A percentile compares a stretch with the other conserved stretches of the same genome.
Evolutionary conservation across 208 protist genomes (phyloP).

Genomic region (Acanthamoeba healyi): DNA sequence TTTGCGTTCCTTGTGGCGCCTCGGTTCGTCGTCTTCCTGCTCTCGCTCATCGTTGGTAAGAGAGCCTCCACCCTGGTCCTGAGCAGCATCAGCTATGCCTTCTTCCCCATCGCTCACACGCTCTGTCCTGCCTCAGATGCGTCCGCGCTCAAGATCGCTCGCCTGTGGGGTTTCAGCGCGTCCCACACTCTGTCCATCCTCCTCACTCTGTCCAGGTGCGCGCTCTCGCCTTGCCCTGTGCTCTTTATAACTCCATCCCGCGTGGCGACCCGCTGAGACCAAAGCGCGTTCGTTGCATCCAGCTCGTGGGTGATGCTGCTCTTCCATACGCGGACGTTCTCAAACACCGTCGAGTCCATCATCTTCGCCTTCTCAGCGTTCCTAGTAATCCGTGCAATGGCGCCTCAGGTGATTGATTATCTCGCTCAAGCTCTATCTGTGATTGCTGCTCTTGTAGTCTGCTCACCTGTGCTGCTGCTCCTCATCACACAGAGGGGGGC

Average conservation of each 20-base stretch:
- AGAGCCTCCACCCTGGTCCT: background rate
- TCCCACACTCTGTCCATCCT: background rate
- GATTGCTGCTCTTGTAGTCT: no score
- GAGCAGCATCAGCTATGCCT: no score
- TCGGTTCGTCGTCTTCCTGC: constrained; percentile 40
- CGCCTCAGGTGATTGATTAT: background rate
- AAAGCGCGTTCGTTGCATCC: background rate
- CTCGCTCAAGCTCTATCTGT: no score
- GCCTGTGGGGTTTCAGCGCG: background rate
- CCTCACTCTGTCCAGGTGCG: constrained; percentile 10
- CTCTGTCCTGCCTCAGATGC: constrained; percentile 11
- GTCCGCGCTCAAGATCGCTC: background rate
- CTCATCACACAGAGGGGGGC: background rate
- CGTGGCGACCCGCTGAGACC: background rate
- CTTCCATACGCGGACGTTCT: constrained; percentile 71
- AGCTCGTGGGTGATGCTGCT: constrained; percentile 75
- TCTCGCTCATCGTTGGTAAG: constrained; percentile 50
- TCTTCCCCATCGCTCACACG: no score
- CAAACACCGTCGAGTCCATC: constrained; percentile 75
- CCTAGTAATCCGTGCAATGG: constrained; percentile 11
- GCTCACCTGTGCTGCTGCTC: no score
- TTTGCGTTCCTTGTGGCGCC: constrained; percentile 44
- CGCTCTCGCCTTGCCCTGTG: background rate
- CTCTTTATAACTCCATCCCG: background rate
- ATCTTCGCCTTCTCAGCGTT: constrained; percentile 44